These are phyloP conservation scores for Tulasnella sp. DNA, from an alignment of 768 basidiomycete genomes.

Conservation along the genomic window DNA sequence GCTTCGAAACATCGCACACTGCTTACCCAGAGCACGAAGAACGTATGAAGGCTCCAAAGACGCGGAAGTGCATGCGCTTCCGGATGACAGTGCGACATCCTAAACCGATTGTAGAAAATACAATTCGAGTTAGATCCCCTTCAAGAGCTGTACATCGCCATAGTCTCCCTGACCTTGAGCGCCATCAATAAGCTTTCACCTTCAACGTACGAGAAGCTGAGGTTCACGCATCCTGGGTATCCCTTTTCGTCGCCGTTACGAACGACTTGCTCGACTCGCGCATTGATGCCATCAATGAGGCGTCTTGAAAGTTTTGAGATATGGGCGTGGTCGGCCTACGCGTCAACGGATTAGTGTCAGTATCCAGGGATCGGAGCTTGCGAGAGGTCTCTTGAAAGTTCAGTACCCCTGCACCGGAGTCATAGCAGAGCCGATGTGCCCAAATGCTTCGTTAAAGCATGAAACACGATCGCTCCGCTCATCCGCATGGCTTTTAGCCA, in stretches of 20 bases:
- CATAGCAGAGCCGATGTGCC: conserved; percentile 30
- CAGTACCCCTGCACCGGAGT: conserved; percentile 92
- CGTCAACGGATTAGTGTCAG: conserved; percentile 12
- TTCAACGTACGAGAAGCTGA: conserved; percentile 93
- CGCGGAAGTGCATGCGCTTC: conserved; percentile 96
- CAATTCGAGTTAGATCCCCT: not conserved
- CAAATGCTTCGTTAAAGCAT: not conserved
- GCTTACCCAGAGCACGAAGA: conserved; percentile 79
- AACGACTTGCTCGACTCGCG: conserved; percentile 78
- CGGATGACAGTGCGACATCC: conserved; percentile 96
- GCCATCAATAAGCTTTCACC: conserved; percentile 98
- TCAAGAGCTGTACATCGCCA: not conserved
- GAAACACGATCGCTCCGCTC: conserved; percentile 29
- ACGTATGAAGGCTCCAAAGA: conserved; percentile 98
- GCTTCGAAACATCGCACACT: too few species aligned
- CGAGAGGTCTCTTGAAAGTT: conserved; percentile 22
- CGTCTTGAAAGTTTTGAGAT: conserved; percentile 67
- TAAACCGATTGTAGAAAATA: conserved; percentile 22
- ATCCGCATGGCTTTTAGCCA: conserved; percentile 28
- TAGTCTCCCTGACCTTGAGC: conserved; percentile 59
- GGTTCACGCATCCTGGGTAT: conserved; percentile 92
- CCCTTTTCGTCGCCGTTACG: conserved; percentile 88
- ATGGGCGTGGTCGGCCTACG: conserved; percentile 67
- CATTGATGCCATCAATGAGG: conserved; percentile 68
- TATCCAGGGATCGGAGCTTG: not conserved